Conservation (phyloP, 116 monocot species). For the Papilionanthe hybrid region DNA sequence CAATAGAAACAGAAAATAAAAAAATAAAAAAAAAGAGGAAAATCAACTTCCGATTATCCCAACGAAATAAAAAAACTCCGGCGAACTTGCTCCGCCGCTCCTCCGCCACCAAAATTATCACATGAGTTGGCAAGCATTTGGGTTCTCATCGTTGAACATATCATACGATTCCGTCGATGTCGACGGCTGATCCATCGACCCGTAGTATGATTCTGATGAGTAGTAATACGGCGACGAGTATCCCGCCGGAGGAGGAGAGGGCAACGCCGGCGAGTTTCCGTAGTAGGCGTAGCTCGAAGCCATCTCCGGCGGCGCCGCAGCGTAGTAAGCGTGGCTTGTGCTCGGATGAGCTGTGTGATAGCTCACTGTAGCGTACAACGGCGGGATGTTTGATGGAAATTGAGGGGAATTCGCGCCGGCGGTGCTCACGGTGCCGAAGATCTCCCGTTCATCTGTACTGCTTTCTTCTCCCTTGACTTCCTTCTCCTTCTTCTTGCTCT, state of each 20-base stretch:
- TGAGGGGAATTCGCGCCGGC: background rate
- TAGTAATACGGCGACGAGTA: background rate
- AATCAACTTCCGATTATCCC: background rate
- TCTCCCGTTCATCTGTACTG: background rate
- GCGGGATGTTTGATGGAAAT: slow-evolving; percentile 10
- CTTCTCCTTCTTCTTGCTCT: slow-evolving; percentile 5
- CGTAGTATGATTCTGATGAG: slow-evolving; percentile 12
- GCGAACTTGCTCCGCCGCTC: background rate
- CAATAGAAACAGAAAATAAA: background rate
- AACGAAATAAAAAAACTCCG: background rate
- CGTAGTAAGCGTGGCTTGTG: slow-evolving; percentile 27
- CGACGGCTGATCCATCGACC: slow-evolving; percentile 9
- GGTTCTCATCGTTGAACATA: slow-evolving; percentile 41
- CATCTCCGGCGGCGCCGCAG: slow-evolving; percentile 8
- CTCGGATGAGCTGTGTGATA: slow-evolving; percentile 25
- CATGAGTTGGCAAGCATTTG: slow-evolving; percentile 41
- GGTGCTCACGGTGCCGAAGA: background rate
- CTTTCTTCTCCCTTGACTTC: background rate
- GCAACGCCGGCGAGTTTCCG: slow-evolving; percentile 2
- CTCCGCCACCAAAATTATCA: slow-evolving; percentile 1
- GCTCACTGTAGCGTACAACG: slow-evolving; percentile 19
- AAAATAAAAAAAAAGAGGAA: background rate
- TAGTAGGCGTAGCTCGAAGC: background rate
- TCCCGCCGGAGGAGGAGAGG: background rate
- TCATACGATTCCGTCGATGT: background rate